Percentiles rank a stretch among this genome's conserved stretches.
Evolutionary conservation across 2,329 filamentous ascomycete species (phyloP).

Genomic region (Aureobasidium pullulans): DNA sequence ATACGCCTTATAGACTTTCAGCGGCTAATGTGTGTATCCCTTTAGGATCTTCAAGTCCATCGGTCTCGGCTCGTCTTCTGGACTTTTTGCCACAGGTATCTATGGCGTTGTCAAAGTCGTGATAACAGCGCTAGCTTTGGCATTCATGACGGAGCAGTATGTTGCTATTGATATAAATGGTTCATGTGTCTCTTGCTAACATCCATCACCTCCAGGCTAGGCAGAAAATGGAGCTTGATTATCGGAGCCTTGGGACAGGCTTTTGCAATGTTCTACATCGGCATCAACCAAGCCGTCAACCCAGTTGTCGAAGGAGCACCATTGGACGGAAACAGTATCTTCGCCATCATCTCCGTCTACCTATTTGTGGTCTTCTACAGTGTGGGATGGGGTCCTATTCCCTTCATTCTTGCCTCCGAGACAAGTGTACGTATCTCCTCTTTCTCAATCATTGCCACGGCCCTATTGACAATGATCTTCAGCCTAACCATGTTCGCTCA

Average conservation of each 20-base stretch:
- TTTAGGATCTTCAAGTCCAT: constrained; percentile 39
- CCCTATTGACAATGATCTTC: background rate
- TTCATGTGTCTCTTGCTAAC: background rate
- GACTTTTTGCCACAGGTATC: constrained; percentile 40
- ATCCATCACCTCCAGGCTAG: constrained; percentile 19
- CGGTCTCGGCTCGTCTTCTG: constrained; percentile 33
- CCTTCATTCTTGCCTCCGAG: constrained; percentile 38
- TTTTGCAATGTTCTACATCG: constrained; percentile 38
- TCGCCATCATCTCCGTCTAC: constrained; percentile 47
- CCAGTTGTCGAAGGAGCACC: constrained; percentile 46
- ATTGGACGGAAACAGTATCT: constrained; percentile 54
- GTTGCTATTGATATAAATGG: background rate
- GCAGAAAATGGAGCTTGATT: constrained; percentile 38
- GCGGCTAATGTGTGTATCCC: constrained; percentile 31
- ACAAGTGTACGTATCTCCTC: constrained; percentile 15
- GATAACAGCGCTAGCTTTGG: constrained; percentile 36
- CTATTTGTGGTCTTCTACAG: constrained; percentile 41
- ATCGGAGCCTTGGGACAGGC: constrained; percentile 36
- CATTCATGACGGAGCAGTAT: constrained; percentile 37
- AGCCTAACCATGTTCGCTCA: constrained; percentile 29
- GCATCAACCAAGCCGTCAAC: constrained; percentile 26
- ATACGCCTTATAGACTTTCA: constrained; percentile 21
- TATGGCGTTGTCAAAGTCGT: constrained; percentile 42
- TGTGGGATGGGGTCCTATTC: constrained; percentile 40
- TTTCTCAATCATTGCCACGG: background rate